phyloP scores from a whole-genome alignment of 2,329 filamentous ascomycete species.

The Incumbomyces lentus region DNA sequence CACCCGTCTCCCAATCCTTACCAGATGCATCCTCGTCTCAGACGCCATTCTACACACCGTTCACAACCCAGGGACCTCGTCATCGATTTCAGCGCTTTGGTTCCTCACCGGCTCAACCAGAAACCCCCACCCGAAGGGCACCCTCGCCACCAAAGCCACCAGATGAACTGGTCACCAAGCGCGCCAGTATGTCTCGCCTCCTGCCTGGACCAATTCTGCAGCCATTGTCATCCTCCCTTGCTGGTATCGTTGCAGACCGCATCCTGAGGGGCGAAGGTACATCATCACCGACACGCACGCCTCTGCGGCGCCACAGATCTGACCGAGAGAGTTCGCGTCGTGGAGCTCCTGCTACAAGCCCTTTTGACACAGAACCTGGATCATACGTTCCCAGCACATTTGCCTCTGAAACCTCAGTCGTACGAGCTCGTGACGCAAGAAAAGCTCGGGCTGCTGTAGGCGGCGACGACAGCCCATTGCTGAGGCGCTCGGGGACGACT shows the following conservation, averaged over 20 bases:
- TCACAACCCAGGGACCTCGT: slow-evolving; percentile 10
- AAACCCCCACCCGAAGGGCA: slow-evolving; percentile 14
- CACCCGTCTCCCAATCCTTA: slow-evolving; percentile 9
- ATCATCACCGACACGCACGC: slow-evolving; percentile 11
- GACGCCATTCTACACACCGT: slow-evolving; percentile 17
- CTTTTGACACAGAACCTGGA: not conserved
- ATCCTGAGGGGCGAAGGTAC: slow-evolving; percentile 46
- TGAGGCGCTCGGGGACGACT: not conserved
- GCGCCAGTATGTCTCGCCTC: slow-evolving; percentile 35
- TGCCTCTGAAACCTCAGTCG: not conserved
- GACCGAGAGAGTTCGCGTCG: slow-evolving; percentile 2
- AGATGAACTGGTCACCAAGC: slow-evolving; percentile 13
- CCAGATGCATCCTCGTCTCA: not conserved
- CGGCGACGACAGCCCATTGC: not conserved
- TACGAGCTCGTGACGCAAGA: not conserved
- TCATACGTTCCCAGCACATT: not conserved
- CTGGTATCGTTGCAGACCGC: slow-evolving; percentile 55
- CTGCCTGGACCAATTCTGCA: slow-evolving; percentile 49
- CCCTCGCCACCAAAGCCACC: slow-evolving; percentile 13
- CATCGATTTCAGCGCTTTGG: slow-evolving; percentile 7
- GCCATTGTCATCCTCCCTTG: slow-evolving; percentile 50
- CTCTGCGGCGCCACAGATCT: slow-evolving; percentile 13
- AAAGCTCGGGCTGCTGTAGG: not conserved
- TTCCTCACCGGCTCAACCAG: slow-evolving; percentile 14
- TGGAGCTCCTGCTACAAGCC: not conserved